Evolutionary conservation across 257 asterid species (phyloP), one percentile per base, ranked within the genome.

Genomic region (Solanum chiquidenum): DNA sequence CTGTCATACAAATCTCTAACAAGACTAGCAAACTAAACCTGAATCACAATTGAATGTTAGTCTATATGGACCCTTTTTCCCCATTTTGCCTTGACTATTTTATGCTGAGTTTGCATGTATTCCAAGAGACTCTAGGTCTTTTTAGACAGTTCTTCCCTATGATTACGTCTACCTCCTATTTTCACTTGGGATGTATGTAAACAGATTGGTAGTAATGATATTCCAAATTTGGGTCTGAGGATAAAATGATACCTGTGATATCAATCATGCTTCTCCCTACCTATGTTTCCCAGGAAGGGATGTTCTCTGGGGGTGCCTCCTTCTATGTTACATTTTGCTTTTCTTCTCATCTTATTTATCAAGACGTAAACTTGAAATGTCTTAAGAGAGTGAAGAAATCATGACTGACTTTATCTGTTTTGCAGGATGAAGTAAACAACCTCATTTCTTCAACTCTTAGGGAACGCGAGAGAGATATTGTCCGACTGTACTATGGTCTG

Each of bases 341-440:
- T 44, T 79, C 66, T 46, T 79, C 66, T 79, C 66, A 27, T 79
- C 23, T 79, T 44, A 42, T 44, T 27, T 44, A 27, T 79, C 66
- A 46, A 27, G 85, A 44, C 10, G 6, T 27, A 5, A 77, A 80
- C 85, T 46, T 44, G 68, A 80, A 42, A 77, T 76, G n/a, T 40
- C 85, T 14, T 4, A 25, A 25, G 38, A 77, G 62, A 79, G n/a
- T 55, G 85, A 18, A 82, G 85, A 46, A 80, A 80, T 29, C 68
- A 18, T 31, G 10, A 18, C 42, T 82, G 69, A 49, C 9, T 82
- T 49, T 3, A 49, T 82, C 66, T 82, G 66, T 87, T 88, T 77
- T 90, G 92, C 94, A 97, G 99, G 95, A 93, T 89, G 99, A 97
- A 91, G 98, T 97, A 69, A 93, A 92, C 87, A 93, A 91, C 82